Percentiles rank a stretch among this genome's conserved stretches.
Evolutionary conservation across 2,329 filamentous ascomycete genomes (phyloP).

Genomic region (Teratosphaeria zuluensis): DNA sequence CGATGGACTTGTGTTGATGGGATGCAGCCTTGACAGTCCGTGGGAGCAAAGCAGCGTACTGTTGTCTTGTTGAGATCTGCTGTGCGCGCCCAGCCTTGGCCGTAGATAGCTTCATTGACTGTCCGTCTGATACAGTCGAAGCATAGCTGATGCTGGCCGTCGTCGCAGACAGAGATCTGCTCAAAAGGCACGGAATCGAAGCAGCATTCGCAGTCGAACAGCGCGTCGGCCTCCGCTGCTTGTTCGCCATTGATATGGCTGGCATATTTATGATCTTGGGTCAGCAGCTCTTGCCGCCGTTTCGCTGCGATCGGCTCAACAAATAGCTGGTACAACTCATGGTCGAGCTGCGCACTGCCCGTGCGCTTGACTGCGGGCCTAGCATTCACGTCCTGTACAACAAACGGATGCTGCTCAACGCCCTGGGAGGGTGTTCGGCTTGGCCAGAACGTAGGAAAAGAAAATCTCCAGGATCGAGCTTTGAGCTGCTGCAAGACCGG

Average conservation of each 20-base stretch:
- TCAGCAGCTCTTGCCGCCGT: conserved; percentile 30
- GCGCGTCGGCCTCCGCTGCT: conserved; percentile 36
- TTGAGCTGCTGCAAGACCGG: conserved; percentile 59
- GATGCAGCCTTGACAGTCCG: conserved; percentile 63
- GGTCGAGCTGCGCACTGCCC: conserved; percentile 47
- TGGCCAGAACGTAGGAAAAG: conserved; percentile 60
- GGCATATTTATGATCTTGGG: conserved; percentile 33
- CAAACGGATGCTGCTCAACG: conserved; percentile 50
- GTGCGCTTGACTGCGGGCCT: conserved; percentile 56
- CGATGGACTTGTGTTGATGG: conserved; percentile 58
- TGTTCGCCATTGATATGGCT: conserved; percentile 38
- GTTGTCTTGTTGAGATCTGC: conserved; percentile 65
- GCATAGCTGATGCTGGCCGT: conserved; percentile 63
- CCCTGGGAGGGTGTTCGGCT: conserved; percentile 47
- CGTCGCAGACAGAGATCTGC: conserved; percentile 61
- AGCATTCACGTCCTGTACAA: conserved; percentile 50
- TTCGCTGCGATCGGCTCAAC: conserved; percentile 33
- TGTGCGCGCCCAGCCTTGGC: conserved; percentile 79
- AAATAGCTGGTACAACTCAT: conserved; percentile 38
- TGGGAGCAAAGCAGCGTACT: conserved; percentile 72
- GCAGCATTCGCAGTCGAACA: conserved; percentile 69
- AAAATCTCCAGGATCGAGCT: conserved; percentile 67
- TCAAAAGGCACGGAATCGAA: conserved; percentile 63
- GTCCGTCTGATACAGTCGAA: conserved; percentile 74
- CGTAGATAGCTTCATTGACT: conserved; percentile 79